Base-by-base conservation (phyloP, 1,284 basidiomycete species). In the Mycosarcoma mackinlayi region DNA sequence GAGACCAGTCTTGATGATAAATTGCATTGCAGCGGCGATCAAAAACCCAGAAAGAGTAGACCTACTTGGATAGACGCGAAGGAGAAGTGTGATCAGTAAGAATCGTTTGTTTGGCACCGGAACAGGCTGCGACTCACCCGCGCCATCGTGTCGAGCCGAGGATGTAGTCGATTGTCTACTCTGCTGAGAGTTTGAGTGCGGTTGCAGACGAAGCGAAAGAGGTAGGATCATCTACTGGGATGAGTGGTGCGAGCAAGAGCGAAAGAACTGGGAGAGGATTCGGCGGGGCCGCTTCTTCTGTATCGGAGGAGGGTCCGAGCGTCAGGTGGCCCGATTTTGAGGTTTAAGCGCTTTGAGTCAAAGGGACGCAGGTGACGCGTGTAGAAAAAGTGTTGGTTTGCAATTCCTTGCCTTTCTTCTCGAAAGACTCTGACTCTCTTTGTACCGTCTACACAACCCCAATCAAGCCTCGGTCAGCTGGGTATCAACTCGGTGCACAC, bases 1-100 rank as follows among this genome's bases (percentile, higher is more conserved):
- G 74, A 23, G 80, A 75, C 79, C 79, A 82, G 50, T 82, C 80
- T 54, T 79, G 75, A 41, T 81, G 74, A 49, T 78, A 82, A 49
- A 82, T 69, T 30, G 73, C 67, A 10, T 78, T 66, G 60, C 80
- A 82, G 47, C 78, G 71, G 16, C 78, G 68, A 42, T 81, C 79
- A 64, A 80, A 82, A 46, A 82, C 69, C 79, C 79, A 82, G 21
- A 82, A 59, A 10, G 80, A 80, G 40, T 77, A 77, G 27, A 75
- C 78, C 71, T 78, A 59, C 23, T 25, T 23, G 11, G 4, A 14
- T 13, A 11, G 38, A 11, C 47, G 19, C 37, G n/a, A 18, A 27
- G 21, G 4, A 8, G n/a, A 27, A 16, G n/a, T n/a, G n/a, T 4
- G 21, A 30, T 51, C 30, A 51, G 49, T 42, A 21, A 23, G 23